phyloP scores from a whole-genome alignment of 2,329 filamentous ascomycete species.

The Orbilia blumenaviensis region DNA sequence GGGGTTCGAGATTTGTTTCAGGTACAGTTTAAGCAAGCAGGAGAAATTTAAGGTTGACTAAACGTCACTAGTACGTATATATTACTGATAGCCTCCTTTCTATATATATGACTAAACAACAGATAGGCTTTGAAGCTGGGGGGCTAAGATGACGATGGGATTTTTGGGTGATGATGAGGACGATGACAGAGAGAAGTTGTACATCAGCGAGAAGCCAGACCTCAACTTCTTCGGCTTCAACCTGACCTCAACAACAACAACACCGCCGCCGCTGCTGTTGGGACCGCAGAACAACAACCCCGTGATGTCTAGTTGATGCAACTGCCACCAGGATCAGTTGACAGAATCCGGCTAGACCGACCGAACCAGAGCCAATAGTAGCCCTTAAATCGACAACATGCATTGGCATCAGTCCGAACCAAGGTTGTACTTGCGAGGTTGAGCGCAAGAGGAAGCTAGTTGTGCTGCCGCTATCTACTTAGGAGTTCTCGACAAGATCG shows the following conservation, averaged over 20 bases:
- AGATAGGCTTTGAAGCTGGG: too few relatives aligned
- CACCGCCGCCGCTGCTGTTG: slow-evolving; percentile 23
- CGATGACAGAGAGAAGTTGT: too few relatives aligned
- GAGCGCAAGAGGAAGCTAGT: neutral
- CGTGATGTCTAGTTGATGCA: slow-evolving; percentile 6
- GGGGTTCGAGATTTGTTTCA: neutral
- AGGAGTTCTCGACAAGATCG: too few relatives aligned
- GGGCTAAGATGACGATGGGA: too few relatives aligned
- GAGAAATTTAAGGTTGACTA: too few relatives aligned
- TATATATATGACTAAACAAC: too few relatives aligned
- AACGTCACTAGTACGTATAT: too few relatives aligned
- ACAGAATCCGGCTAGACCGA: neutral
- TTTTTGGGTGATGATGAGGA: too few relatives aligned
- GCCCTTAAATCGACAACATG: neutral
- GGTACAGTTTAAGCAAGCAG: neutral
- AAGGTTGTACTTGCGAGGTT: slow-evolving; percentile 1
- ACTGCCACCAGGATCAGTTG: slow-evolving; percentile 3
- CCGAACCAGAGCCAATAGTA: neutral
- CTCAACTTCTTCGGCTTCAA: too few relatives aligned
- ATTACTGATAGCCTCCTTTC: too few relatives aligned
- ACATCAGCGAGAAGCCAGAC: too few relatives aligned
- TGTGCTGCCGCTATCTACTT: too few relatives aligned
- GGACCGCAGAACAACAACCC: neutral
- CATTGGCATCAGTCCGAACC: slow-evolving; percentile 4
- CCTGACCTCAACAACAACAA: slow-evolving; percentile 21